phyloP scores from a whole-genome alignment of 1,139 yeast genomes.

The Blastobotrys aristatus region DNA sequence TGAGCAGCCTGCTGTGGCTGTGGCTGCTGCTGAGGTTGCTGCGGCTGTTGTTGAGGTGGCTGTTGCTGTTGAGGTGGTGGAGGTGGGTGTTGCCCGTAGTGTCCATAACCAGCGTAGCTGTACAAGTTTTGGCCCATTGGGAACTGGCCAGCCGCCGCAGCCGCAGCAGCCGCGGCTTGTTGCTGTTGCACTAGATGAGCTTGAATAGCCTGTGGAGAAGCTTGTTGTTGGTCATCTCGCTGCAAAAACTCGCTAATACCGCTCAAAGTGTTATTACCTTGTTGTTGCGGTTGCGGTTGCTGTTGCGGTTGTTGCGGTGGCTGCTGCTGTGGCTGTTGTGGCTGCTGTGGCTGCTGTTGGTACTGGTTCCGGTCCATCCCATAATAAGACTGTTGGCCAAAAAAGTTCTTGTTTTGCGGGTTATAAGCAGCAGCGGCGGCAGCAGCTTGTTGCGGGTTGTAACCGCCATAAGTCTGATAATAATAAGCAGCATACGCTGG shows the following conservation, averaged over 20 bases:
- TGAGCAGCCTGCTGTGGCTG: slow-evolving; percentile 9
- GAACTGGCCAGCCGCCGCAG: slow-evolving; percentile 24
- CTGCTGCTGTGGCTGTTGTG: too few relatives aligned
- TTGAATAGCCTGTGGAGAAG: slow-evolving; percentile 25
- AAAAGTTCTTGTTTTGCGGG: slow-evolving; percentile 25
- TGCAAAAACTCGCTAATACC: slow-evolving; percentile 35
- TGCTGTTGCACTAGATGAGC: slow-evolving; percentile 14
- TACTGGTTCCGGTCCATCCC: slow-evolving; percentile 22
- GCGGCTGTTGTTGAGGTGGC: neutral
- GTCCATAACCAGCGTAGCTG: slow-evolving; percentile 32
- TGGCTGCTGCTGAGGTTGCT: slow-evolving; percentile 6
- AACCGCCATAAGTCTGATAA: slow-evolving; percentile 30
- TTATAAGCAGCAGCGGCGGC: slow-evolving; percentile 22
- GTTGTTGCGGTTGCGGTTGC: slow-evolving; percentile 23
- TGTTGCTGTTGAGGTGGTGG: slow-evolving; percentile 14
- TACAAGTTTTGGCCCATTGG: slow-evolving; percentile 31
- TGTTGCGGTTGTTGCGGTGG: slow-evolving; percentile 18
- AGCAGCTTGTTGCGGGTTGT: slow-evolving; percentile 27
- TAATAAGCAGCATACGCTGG: slow-evolving; percentile 32
- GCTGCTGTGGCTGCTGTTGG: slow-evolving; percentile 20
- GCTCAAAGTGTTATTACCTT: slow-evolving; percentile 20
- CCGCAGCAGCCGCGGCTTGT: slow-evolving; percentile 16
- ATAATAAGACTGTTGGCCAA: slow-evolving; percentile 26
- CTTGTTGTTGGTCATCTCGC: slow-evolving; percentile 29
- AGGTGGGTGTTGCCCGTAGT: slow-evolving; percentile 22